Percentiles rank a stretch among this genome's conserved stretches.
phyloP scores from a whole-genome alignment of 2,329 filamentous ascomycete species.

The Coniochaeta sp. region DNA sequence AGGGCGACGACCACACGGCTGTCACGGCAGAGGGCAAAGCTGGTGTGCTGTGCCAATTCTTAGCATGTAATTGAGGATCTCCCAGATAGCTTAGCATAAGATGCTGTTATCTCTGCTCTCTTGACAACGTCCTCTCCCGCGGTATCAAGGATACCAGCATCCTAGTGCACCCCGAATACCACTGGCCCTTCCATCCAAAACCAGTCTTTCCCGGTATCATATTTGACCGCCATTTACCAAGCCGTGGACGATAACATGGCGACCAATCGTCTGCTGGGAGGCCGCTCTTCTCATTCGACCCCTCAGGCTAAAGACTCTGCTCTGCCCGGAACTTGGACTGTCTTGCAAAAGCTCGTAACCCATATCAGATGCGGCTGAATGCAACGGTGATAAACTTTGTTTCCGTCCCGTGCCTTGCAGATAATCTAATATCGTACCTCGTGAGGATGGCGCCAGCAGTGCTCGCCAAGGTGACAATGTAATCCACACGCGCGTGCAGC shows the following conservation, averaged over 20 bases:
- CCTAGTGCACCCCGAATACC: neutral
- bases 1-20: neutral
- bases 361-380: conserved; percentile 2
- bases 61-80: too few species aligned
- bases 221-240: neutral
- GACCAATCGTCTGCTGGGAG: neutral
- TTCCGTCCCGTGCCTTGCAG: conserved; percentile 1
- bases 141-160: neutral
- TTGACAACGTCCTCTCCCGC: neutral
- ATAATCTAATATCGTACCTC: neutral
- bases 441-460: neutral
- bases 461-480: neutral
- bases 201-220: neutral
- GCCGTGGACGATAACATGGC: neutral
- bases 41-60: too few species aligned
- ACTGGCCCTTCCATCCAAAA: neutral
- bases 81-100: too few species aligned
- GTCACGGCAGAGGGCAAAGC: neutral
- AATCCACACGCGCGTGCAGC: neutral
- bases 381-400: neutral
- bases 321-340: neutral
- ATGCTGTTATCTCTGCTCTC: neutral
- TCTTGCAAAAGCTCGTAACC: neutral
- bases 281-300: neutral
- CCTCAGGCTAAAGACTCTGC: neutral